Evolutionary conservation across 2,329 filamentous ascomycete genomes (phyloP), one percentile per base, ranked within the genome.

Genomic region (Fusarium sp.): DNA sequence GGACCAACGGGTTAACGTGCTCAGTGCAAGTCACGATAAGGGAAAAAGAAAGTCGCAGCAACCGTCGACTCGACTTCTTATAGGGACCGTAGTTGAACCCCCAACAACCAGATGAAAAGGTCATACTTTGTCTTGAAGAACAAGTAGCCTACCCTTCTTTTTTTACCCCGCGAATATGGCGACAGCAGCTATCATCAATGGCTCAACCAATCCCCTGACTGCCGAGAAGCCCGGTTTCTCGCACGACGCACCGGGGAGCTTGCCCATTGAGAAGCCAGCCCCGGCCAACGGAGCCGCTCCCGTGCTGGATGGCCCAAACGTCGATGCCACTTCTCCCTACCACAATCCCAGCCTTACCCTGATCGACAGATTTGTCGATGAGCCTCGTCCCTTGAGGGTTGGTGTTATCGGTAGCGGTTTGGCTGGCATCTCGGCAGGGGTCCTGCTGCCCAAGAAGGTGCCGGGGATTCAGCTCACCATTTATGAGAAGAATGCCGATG

Each of bases 371-470:
- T 82, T 79, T 57, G 79, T 83, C 35, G 82, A 84, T 45, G 80
- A 84, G 43, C 79, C 80, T 16, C 80, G 82, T 13, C 72, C 79
- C 10, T 56, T 84, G 33, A 77, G 78, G 35, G 82, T 84, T 3
- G 81, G 79, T 0, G 79, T 83, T 4, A 81, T 85, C 62, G 84
- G 84, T 29, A 83, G 81, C 57, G 84, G 82, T 2, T 72, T 83
- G 24, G 77, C 79, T 5, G 82, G 81, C 0, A 80, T 83, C 39
- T 87, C 88, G 6, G 90, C 92, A 1, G 93, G 92, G 1, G 86
- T 91, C 9, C 81, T 94, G 10, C 83, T 95, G 1, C 92, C 92
- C 0, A 87, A 84, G 11, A 95, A 95, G 73, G 89, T 95, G 0
- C 92, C 93, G 0, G 87, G 88, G 0, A 88, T 94, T 57, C 83